Base-by-base conservation (phyloP, 139 green algal genomes). In the Chlamydomonas schloesseri region DNA sequence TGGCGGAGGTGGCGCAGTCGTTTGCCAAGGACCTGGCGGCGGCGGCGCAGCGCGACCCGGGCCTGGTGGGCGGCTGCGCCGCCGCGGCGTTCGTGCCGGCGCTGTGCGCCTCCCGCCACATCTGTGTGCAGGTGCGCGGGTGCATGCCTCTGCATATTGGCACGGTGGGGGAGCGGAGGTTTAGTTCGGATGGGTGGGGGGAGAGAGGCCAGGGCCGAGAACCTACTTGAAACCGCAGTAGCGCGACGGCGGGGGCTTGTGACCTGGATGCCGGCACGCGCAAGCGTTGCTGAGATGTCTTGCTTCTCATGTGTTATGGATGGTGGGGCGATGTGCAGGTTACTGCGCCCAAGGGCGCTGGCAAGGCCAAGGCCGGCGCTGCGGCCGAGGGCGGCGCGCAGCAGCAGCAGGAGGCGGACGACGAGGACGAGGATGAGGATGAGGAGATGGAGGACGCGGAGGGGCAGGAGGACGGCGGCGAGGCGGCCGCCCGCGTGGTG, bases 1-100 rank as follows among this genome's bases (percentile, higher is more conserved):
- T 95, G 58, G 90, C 91, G 5, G 83, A 89, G n/a, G 37, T 90
- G 24, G 69, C 94, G 23, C 81, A 88, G 47, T 72, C 70, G 24
- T 93, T 90, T 76, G 36, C 85, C 1, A 42, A 67, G 70, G 79
- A 87, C 73, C 70, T 91, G 6, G 46, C 31, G 13, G 47, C 85
- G 5, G 85, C 74, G 11, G 34, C 71, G 18, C 57, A 79, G 0
- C 67, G 37, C 31, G 71, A 60, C 11, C 67, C 69, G n/a, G 69
- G 81, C n/a, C 42, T 8, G 42, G 6, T 50, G 42, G 42, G 42
- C 26, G 53, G 77, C 33, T 29, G 70, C 15, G 87, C 78, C 17
- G 78, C 73, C 0, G 87, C 85, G 24, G 87, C 73, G 23, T 91
- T 93, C 72, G 64, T 90, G 58, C 71, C 83, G 8, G 90, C 86